phyloP scores from a whole-genome alignment of 495 filamentous ascomycete species.

The Trichoderma asperelloides region DNA sequence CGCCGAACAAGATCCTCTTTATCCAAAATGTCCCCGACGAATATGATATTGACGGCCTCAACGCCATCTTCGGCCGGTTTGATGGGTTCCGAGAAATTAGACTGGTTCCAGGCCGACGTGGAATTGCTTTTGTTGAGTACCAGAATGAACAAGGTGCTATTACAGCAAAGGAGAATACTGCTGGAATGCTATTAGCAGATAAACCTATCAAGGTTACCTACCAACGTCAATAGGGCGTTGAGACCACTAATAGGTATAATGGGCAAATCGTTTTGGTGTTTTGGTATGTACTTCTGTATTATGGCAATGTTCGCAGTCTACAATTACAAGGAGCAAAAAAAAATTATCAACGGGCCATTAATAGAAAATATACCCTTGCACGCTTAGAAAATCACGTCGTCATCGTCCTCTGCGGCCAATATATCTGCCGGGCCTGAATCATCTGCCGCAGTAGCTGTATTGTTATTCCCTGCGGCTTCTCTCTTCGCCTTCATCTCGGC shows the following conservation, averaged over 20 bases:
- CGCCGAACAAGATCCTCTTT: conserved; percentile 97
- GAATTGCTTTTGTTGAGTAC: conserved; percentile 96
- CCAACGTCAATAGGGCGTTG: conserved; percentile 61
- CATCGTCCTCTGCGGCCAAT: conserved; percentile 77
- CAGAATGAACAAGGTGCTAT: conserved; percentile 84
- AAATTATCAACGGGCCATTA: conserved; percentile 11
- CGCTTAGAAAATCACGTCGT: conserved; percentile 85
- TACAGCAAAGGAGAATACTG: conserved; percentile 87
- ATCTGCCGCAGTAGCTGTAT: conserved; percentile 34
- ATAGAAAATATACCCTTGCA: neutral
- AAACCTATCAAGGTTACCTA: conserved; percentile 73
- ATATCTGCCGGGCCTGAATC: conserved; percentile 46
- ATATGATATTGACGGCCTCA: conserved; percentile 69
- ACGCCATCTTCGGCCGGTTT: conserved; percentile 75
- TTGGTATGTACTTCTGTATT: conserved; percentile 12
- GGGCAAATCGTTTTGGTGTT: neutral
- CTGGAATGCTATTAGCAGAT: conserved; percentile 73
- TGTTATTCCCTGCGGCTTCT: conserved; percentile 40
- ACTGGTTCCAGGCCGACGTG: conserved; percentile 74
- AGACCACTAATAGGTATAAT: neutral
- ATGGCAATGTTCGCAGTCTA: neutral
- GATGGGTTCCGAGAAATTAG: conserved; percentile 93
- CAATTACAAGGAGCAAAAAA: neutral
- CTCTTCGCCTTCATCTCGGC: conserved; percentile 59
- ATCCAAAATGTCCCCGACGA: conserved; percentile 87